phyloP scores from a whole-genome alignment of 2,329 filamentous ascomycete species.

The Epicoccum sorghinum region DNA sequence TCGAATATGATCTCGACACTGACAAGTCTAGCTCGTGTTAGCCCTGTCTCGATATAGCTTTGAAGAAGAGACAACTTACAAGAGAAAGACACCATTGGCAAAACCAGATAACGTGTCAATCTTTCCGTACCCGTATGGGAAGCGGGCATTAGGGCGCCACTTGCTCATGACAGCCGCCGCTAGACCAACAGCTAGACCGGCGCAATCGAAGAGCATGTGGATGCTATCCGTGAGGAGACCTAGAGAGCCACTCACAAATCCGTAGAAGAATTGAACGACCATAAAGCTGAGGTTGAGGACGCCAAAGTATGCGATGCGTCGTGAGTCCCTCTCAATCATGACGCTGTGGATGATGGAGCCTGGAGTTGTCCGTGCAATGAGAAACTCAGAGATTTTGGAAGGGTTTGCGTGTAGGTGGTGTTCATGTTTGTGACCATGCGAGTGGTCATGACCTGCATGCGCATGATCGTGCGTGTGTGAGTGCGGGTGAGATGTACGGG shows the following conservation, averaged over 20 bases:
- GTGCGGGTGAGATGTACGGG: slow-evolving; percentile 28
- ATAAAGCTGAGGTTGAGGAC: slow-evolving; percentile 94
- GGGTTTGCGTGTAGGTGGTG: slow-evolving; percentile 55
- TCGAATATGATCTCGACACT: slow-evolving; percentile 97
- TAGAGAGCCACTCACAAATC: slow-evolving; percentile 88
- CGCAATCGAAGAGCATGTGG: slow-evolving; percentile 99
- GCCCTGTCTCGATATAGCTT: background rate
- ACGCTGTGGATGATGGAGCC: slow-evolving; percentile 86
- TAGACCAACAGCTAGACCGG: slow-evolving; percentile 87
- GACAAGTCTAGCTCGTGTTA: slow-evolving; percentile 67
- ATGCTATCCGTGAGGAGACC: slow-evolving; percentile 97
- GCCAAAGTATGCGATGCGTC: slow-evolving; percentile 98
- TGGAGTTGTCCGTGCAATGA: slow-evolving; percentile 71
- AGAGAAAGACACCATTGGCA: slow-evolving; percentile 91
- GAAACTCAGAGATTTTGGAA: slow-evolving; percentile 72
- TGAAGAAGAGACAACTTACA: slow-evolving; percentile 61
- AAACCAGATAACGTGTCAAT: slow-evolving; percentile 96
- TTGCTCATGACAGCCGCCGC: slow-evolving; percentile 95
- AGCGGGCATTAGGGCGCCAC: slow-evolving; percentile 87
- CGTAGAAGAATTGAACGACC: slow-evolving; percentile 92
- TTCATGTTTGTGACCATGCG: slow-evolving; percentile 35
- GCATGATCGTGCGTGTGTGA: slow-evolving; percentile 38
- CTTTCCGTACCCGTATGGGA: slow-evolving; percentile 96
- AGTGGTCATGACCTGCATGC: slow-evolving; percentile 40
- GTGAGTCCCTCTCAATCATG: slow-evolving; percentile 86